Conservation (phyloP, 768 basidiomycete genomes). For the Kwoniella sp. region DNA sequence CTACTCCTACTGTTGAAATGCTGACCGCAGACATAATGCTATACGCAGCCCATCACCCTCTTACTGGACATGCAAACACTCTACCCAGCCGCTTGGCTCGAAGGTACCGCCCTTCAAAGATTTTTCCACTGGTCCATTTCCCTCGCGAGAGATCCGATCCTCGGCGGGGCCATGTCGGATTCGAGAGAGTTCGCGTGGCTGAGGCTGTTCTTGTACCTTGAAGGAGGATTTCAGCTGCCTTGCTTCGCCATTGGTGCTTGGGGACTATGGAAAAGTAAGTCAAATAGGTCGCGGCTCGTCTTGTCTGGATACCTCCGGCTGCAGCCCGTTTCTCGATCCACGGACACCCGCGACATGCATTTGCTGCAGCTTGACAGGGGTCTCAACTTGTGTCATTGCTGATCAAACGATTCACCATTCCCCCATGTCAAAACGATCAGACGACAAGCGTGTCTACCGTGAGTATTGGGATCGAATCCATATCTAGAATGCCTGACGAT, state of each 20-base stretch:
- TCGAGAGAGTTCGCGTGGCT: conserved; percentile 53
- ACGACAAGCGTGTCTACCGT: conserved; percentile 53
- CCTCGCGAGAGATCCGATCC: conserved; percentile 69
- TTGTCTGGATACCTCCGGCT: too few relatives aligned
- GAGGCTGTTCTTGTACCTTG: conserved; percentile 61
- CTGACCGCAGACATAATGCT: too few relatives aligned
- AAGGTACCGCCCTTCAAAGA: conserved; percentile 58
- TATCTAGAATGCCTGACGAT: background rate
- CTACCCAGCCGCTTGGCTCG: conserved; percentile 60
- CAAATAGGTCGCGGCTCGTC: too few relatives aligned
- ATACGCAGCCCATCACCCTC: conserved; percentile 63
- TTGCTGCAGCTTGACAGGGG: too few relatives aligned
- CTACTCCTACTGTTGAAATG: too few relatives aligned
- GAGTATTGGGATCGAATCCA: conserved; percentile 15
- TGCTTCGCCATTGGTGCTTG: conserved; percentile 69
- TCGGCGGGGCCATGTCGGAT: conserved; percentile 60
- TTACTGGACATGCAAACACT: conserved; percentile 72
- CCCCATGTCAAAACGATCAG: conserved; percentile 15
- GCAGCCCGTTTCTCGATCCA: too few relatives aligned
- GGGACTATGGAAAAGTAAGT: conserved; percentile 50
- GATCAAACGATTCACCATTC: background rate
- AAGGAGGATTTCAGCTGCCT: conserved; percentile 66
- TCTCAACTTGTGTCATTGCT: conserved; percentile 5
- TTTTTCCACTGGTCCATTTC: conserved; percentile 63
- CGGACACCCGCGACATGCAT: too few relatives aligned